phyloP scores from a whole-genome alignment of 495 filamentous ascomycete species.

The Xylaria bambusicola region DNA sequence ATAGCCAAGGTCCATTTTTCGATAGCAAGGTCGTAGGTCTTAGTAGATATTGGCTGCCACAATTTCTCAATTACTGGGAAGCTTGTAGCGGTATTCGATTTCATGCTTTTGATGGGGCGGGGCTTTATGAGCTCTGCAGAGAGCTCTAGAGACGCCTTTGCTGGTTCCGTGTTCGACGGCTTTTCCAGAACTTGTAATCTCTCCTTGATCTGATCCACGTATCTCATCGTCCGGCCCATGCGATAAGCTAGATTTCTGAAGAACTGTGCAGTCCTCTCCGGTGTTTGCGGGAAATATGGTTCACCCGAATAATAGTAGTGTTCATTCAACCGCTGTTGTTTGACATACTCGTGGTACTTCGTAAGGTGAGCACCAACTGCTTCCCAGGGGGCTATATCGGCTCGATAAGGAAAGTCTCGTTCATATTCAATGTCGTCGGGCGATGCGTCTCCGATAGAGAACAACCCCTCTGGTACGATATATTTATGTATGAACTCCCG shows the following conservation, averaged over 20 bases:
- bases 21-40: slow-evolving; percentile 8
- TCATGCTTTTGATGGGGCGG: slow-evolving; percentile 2
- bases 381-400: slow-evolving; percentile 16
- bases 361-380: slow-evolving; percentile 8
- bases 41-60: slow-evolving; percentile 27
- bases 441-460: neutral
- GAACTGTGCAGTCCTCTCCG: slow-evolving; percentile 32
- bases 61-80: slow-evolving; percentile 1
- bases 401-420: neutral
- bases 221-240: slow-evolving; percentile 30
- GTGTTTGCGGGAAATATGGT: slow-evolving; percentile 5
- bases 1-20: slow-evolving; percentile 24
- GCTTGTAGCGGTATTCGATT: neutral
- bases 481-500: slow-evolving; percentile 9
- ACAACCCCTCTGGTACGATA: slow-evolving; percentile 12
- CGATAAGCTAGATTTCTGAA: slow-evolving; percentile 33
- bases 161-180: neutral
- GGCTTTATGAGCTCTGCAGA: slow-evolving; percentile 15
- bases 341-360: slow-evolving; percentile 4
- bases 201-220: slow-evolving; percentile 22
- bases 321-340: neutral
- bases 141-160: slow-evolving; percentile 6
- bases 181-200: slow-evolving; percentile 23
- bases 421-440: neutral
- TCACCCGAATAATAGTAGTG: neutral